A percentile compares a stretch with the other conserved stretches of the same genome.
phyloP scores from a whole-genome alignment of 352 stramenopile species.

The Thraustochytrium striatum region DNA sequence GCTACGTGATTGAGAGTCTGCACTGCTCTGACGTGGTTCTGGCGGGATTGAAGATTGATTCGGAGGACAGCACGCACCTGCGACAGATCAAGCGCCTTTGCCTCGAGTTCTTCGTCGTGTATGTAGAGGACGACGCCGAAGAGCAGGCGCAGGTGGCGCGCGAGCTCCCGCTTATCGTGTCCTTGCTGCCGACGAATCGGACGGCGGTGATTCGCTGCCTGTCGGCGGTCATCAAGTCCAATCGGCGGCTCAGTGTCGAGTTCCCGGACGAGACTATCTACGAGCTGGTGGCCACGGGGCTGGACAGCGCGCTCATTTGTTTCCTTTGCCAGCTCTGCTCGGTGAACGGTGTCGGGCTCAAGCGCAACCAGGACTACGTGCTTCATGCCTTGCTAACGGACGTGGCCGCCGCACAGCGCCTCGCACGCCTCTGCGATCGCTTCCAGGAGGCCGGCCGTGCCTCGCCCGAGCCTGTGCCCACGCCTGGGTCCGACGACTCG shows the following conservation, averaged over 20 bases:
- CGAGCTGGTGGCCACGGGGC: background rate
- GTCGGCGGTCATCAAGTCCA: background rate
- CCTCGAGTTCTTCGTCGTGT: slow-evolving; percentile 18
- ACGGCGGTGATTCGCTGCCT: background rate
- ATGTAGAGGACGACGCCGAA: slow-evolving; percentile 3
- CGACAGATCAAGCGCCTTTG: background rate
- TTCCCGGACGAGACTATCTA: slow-evolving; percentile 3
- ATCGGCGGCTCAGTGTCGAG: slow-evolving; percentile 12
- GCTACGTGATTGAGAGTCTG: background rate
- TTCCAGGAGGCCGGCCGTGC: too few species aligned
- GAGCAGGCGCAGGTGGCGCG: slow-evolving; percentile 4
- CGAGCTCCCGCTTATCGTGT: background rate
- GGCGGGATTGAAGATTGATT: background rate
- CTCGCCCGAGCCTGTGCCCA: too few species aligned
- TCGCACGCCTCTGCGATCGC: too few species aligned
- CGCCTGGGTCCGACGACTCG: too few species aligned
- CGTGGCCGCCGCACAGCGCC: background rate
- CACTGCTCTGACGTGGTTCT: slow-evolving; percentile 1
- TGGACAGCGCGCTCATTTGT: background rate
- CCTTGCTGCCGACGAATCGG: background rate
- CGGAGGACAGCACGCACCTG: background rate
- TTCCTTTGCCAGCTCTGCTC: background rate
- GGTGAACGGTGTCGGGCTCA: slow-evolving; percentile 26
- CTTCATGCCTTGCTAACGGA: slow-evolving; percentile 20
- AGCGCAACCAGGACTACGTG: slow-evolving; percentile 16